A percentile compares a stretch with the other conserved stretches of the same genome.
These are phyloP conservation scores for Trichoderma semiorbis DNA, from an alignment of 2,329 filamentous ascomycete species.

Conservation along the genomic window DNA sequence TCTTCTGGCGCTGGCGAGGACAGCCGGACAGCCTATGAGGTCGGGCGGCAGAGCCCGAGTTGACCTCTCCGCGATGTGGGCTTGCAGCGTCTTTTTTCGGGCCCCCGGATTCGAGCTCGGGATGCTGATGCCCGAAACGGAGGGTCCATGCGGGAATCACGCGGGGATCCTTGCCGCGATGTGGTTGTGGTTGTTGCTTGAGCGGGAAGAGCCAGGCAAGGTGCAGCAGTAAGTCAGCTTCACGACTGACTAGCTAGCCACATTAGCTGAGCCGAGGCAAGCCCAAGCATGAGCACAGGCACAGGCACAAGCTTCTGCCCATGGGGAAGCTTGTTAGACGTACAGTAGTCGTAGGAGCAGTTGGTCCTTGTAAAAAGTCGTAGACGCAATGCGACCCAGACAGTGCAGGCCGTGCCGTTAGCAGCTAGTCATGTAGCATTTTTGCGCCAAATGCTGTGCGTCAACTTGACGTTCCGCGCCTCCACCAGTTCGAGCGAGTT, in stretches of 20 bases:
- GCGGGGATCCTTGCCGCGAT: not conserved
- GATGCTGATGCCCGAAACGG: constrained; percentile 2
- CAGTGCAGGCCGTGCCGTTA: not conserved
- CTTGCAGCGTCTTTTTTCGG: not conserved
- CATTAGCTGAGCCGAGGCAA: not conserved
- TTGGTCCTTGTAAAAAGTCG: too few species aligned
- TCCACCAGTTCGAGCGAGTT: not conserved
- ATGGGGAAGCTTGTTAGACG: not conserved
- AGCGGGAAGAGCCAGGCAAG: not conserved
- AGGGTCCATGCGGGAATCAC: not conserved
- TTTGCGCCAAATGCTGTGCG: not conserved
- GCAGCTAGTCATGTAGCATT: not conserved
- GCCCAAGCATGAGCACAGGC: not conserved
- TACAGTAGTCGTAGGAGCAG: not conserved
- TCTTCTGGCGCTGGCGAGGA: not conserved
- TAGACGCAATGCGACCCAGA: not conserved
- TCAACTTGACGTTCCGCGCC: not conserved
- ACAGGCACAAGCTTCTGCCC: not conserved
- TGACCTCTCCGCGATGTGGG: not conserved
- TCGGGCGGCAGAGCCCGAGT: not conserved
- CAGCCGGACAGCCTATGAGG: not conserved
- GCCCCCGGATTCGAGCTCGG: not conserved
- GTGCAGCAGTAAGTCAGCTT: not conserved
- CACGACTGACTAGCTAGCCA: not conserved
- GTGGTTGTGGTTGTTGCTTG: not conserved